Conservation (phyloP, 2,329 filamentous ascomycete genomes). For the Aspergillus puulaauensis region DNA sequence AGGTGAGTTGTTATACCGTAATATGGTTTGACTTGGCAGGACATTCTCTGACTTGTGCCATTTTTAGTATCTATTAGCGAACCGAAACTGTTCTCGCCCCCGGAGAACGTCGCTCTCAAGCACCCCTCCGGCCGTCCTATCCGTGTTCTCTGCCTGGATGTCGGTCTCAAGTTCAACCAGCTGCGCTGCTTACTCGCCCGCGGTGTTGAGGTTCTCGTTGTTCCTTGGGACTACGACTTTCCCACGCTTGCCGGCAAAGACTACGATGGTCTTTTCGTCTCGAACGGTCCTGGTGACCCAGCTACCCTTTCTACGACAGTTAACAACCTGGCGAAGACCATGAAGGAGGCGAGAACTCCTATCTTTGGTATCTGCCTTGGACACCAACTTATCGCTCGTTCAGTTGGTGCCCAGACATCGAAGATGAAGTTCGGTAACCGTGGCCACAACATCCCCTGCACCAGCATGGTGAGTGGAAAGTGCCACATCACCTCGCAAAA, state of each 20-base stretch:
- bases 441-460: slow-evolving; percentile 97
- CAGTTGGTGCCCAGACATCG: slow-evolving; percentile 76
- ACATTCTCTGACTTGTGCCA: slow-evolving; percentile 32
- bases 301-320: slow-evolving; percentile 77
- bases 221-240: slow-evolving; percentile 96
- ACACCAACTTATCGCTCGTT: slow-evolving; percentile 87
- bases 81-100: slow-evolving; percentile 82
- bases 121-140: slow-evolving; percentile 86
- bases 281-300: slow-evolving; percentile 95
- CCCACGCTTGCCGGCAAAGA: slow-evolving; percentile 71
- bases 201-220: slow-evolving; percentile 90
- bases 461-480: slow-evolving; percentile 89
- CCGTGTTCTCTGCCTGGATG: slow-evolving; percentile 88
- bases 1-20: slow-evolving; percentile 60
- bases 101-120: slow-evolving; percentile 67
- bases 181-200: slow-evolving; percentile 86
- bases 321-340: slow-evolving; percentile 71
- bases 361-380: slow-evolving; percentile 97
- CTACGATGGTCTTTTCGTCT: slow-evolving; percentile 96
- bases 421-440: slow-evolving; percentile 99
- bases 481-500: slow-evolving; percentile 99
- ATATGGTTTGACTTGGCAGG: neutral
- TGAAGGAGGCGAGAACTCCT: slow-evolving; percentile 77
- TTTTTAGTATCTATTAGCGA: slow-evolving; percentile 78
- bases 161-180: slow-evolving; percentile 98